Percentiles rank a stretch among this genome's conserved stretches.
These are phyloP conservation scores for Parasitella parasitica DNA, from an alignment of 371 early-diverging fungal species.

Conservation along the genomic window DNA sequence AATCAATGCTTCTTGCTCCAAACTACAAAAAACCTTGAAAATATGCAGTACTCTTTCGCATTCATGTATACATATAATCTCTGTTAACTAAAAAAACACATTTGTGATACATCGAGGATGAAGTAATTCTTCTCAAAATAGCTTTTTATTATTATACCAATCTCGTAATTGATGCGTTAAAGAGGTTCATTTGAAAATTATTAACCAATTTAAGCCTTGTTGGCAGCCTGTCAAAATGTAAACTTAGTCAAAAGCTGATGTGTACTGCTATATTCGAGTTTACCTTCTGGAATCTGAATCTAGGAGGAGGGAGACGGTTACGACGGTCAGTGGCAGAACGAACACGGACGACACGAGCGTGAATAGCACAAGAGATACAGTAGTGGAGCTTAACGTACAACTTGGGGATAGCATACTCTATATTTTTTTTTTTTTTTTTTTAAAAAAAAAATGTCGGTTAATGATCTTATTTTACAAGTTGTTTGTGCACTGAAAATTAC, in stretches of 20 bases:
- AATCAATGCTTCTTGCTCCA: too few relatives aligned
- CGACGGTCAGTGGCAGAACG: conserved; percentile 91
- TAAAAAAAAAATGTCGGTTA: neutral
- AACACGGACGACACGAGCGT: conserved; percentile 96
- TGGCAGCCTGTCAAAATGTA: conserved; percentile 21
- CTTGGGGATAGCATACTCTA: conserved; percentile 96
- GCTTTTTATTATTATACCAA: conserved; percentile 1
- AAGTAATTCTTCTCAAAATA: conserved; percentile 1
- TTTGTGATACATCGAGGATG: too few relatives aligned
- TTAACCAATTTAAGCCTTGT: conserved; percentile 28
- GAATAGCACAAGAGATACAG: conserved; percentile 99
- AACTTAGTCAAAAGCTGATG: too few relatives aligned
- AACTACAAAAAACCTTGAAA: too few relatives aligned
- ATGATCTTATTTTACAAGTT: neutral
- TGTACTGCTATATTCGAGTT: too few relatives aligned
- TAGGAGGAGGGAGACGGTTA: conserved; percentile 91
- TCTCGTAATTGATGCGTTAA: neutral
- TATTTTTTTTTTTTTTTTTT: too few relatives aligned
- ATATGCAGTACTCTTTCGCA: too few relatives aligned
- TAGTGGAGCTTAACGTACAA: conserved; percentile 97
- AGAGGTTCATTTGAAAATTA: neutral
- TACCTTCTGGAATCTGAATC: conserved; percentile 80
- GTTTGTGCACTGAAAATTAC: conserved; percentile 50
- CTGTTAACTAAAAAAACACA: too few relatives aligned
- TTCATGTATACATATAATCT: too few relatives aligned